Base-by-base conservation (phyloP, 1,139 yeast genomes). In the Lodderomyces orthopsilosis region DNA sequence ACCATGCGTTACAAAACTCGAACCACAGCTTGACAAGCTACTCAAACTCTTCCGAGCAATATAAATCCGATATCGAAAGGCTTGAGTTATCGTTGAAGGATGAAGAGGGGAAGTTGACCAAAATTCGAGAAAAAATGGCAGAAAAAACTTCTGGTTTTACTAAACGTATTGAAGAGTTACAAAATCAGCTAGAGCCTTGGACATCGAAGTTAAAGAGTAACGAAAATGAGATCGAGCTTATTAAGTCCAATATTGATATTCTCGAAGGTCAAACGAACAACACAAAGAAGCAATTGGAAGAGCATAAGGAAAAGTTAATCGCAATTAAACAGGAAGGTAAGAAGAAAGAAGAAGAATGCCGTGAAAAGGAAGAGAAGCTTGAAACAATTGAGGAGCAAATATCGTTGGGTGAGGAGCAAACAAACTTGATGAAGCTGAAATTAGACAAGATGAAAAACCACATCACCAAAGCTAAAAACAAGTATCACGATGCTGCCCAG, bases 101-200 rank as follows among this genome's bases (percentile, higher is more conserved):
- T 0, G 96, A 91, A 57, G 79, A 77, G 46, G 58, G 58, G 0
- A 70, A 67, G 30, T 66, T 93, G 19, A 85, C 80, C 46, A 74
- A 74, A 32, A 83, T 91, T 15, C 81, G 93, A 55, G 56, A 72
- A 9, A 79, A 79, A 24, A 70, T 93, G 44, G 81, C 89, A 13
- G 84, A 81, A 42, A 88, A 89, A 57, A 93, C 95, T 0, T 75
- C 82, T 12, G 78, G 66, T 2, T 77, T 81, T 46, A 78, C 89
- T 0, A 74, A 73, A 15, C 74, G 85, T 55, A 83, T 89, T 42
- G 88, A 82, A 52, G 53, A 57, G 6, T 65, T 83, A 34, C 94
- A 88, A 55, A 73, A 72, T 8, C 71, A 83, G 49, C 65, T 90
- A 7, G 93, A 87, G 49, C 98, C 98, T 0, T 90, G 95, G 94